Evolutionary conservation across 495 filamentous ascomycete genomes (phyloP), one percentile per base, ranked within the genome.

Genomic region (Penicillium ochrochloron): DNA sequence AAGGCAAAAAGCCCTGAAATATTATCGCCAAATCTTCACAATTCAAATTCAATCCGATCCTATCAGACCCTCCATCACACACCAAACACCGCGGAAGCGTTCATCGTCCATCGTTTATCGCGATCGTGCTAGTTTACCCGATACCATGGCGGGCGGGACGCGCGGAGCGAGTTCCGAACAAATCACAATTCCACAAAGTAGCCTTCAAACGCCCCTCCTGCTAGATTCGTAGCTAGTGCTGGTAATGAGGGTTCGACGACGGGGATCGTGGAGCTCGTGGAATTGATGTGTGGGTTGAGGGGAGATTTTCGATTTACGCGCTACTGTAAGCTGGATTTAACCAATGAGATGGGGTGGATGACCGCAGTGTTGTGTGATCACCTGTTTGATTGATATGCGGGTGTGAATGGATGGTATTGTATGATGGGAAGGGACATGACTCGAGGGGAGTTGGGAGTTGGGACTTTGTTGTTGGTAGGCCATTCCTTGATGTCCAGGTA

Each of bases 61-160:
- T 41, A 12, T 41, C 37, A 17, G 0, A 17, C 10, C n/a, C 9
- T 1, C n/a, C 42, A 21, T 15, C 17, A 9, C n/a, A 44, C 8
- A 1, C 21, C 7, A 19, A 21, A 44, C 17, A 44, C 42, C 1
- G 46, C 46, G 46, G 46, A n/a, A 31, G 25, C 48, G 48, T 31
- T 31, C 48, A 52, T 31, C 23, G 14, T 19, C 12, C 17, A 27
- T 29, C 48, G 29, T n/a, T n/a, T n/a, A n/a, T 29, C 48, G 15
- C 25, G 48, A 52, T 52, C 48, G 48, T 52, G 48, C 48, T 52
- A 52, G 48, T 52, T 52, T 52, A 52, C 48, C 48, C 48, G 48
- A 52, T 52, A 25, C 48, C 48, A 52, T 52, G 48, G 48, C 25
- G 12, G 23, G 27, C 48, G 48, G 48, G 48, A 17, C 6, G 25